These are phyloP conservation scores for Ophiognomonia clavigignenti-juglandacearum DNA, from an alignment of 2,329 filamentous ascomycete genomes.

Conservation along the genomic window DNA sequence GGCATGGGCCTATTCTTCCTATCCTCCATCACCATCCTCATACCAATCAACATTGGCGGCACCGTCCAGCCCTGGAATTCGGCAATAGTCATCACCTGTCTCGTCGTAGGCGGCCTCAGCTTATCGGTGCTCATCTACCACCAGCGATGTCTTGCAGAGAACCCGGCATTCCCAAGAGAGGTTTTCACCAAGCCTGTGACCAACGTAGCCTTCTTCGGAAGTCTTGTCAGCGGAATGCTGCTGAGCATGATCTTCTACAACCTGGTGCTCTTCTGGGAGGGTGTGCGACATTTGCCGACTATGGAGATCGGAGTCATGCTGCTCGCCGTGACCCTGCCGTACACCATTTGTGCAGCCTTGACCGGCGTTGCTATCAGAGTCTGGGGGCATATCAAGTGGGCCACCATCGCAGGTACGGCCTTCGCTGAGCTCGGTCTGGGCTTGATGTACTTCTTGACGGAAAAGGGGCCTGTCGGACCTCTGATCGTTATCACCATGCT, in stretches of 20 bases:
- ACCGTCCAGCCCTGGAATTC: slow-evolving; percentile 1
- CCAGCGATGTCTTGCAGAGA: background rate
- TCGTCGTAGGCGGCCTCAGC: background rate
- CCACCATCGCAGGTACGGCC: slow-evolving; percentile 4
- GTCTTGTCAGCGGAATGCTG: slow-evolving; percentile 3
- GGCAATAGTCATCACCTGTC: background rate
- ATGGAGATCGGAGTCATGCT: slow-evolving; percentile 1
- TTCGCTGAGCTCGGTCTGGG: slow-evolving; percentile 1
- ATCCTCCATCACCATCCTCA: slow-evolving; percentile 4
- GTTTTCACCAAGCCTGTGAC: slow-evolving; percentile 4
- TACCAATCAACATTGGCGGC: slow-evolving; percentile 14
- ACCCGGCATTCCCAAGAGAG: slow-evolving; percentile 7
- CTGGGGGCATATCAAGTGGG: slow-evolving; percentile 5
- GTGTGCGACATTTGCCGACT: slow-evolving; percentile 2
- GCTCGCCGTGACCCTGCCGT: slow-evolving; percentile 9
- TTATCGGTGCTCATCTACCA: slow-evolving; percentile 4
- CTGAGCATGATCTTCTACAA: slow-evolving; percentile 13
- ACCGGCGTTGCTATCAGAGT: slow-evolving; percentile 8
- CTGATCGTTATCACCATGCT: slow-evolving; percentile 4
- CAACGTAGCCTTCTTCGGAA: slow-evolving; percentile 9
- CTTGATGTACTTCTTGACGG: slow-evolving; percentile 10
- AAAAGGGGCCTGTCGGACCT: background rate
- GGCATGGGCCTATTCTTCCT: slow-evolving; percentile 10
- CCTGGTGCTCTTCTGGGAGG: slow-evolving; percentile 14
- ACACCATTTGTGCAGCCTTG: slow-evolving; percentile 18